Conservation (phyloP, 148 eudicot genomes). For the Fallopia convolvulus region DNA sequence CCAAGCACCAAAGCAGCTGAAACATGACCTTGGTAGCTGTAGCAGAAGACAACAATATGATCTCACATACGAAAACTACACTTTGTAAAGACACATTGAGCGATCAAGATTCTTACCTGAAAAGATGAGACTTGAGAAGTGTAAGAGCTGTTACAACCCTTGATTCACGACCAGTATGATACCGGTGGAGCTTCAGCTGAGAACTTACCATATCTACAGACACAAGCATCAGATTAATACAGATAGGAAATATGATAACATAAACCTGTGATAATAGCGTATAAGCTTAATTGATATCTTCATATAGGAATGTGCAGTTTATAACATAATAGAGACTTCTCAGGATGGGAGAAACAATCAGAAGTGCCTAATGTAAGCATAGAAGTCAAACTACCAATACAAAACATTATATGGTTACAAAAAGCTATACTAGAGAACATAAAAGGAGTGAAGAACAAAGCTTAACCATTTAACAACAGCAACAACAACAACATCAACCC, state of each 20-base stretch:
- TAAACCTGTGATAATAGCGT: neutral
- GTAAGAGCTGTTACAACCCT: constrained; percentile 90
- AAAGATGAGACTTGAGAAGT: constrained; percentile 84
- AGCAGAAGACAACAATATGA: constrained; percentile 11
- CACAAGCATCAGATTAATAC: neutral
- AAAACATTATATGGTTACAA: neutral
- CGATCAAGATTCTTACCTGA: constrained; percentile 36
- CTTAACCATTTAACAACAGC: neutral
- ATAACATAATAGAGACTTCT: neutral
- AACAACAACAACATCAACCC: too few relatives aligned
- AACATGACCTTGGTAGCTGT: constrained; percentile 83
- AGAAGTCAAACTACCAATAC: neutral
- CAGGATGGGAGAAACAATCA: neutral
- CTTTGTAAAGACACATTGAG: neutral
- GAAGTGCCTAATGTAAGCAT: too few relatives aligned
- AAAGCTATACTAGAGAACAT: neutral
- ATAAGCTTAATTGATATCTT: neutral
- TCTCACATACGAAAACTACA: neutral
- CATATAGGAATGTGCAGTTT: neutral
- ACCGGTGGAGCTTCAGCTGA: constrained; percentile 81
- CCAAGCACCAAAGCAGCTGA: constrained; percentile 94
- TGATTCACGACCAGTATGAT: constrained; percentile 83
- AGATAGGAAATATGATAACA: neutral
- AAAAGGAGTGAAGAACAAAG: neutral
- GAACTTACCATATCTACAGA: constrained; percentile 81